Evolutionary conservation across 768 basidiomycete genomes (phyloP).

Genomic region (Russula brevipes): DNA sequence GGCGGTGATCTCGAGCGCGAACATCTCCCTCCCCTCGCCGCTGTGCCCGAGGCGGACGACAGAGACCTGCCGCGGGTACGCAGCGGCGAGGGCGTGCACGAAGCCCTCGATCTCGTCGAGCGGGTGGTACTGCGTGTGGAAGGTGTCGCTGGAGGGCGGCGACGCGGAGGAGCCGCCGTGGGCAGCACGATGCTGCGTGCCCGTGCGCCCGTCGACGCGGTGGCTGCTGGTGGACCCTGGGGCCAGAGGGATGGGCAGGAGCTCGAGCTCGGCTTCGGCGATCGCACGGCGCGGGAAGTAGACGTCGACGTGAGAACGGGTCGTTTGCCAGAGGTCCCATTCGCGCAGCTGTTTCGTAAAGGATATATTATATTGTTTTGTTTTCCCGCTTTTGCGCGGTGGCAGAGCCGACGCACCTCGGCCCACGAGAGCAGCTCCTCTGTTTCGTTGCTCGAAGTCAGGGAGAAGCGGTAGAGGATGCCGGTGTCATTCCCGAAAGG

Average conservation of each 20-base stretch:
- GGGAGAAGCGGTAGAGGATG: conserved; percentile 16
- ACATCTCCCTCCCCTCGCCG: conserved; percentile 55
- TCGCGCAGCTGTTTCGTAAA: conserved; percentile 35
- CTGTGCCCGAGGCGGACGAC: conserved; percentile 52
- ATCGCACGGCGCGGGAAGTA: conserved; percentile 34
- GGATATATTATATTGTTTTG: too few species aligned
- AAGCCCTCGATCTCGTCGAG: conserved; percentile 50
- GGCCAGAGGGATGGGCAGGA: conserved; percentile 19
- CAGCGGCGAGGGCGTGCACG: conserved; percentile 41
- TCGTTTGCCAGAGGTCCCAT: conserved; percentile 51
- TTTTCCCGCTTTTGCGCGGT: not conserved
- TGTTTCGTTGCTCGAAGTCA: conserved; percentile 2
- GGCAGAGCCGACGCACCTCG: conserved; percentile 8
- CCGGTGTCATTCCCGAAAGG: not conserved
- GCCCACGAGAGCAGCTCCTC: conserved; percentile 20
- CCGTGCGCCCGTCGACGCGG: conserved; percentile 24
- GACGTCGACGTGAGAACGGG: conserved; percentile 45
- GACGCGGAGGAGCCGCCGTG: conserved; percentile 26
- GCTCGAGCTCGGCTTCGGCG: conserved; percentile 27
- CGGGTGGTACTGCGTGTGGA: conserved; percentile 50
- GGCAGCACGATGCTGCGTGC: too few species aligned
- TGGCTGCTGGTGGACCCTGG: not conserved
- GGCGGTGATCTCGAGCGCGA: conserved; percentile 46
- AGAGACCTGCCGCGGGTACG: conserved; percentile 44
- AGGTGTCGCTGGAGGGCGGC: conserved; percentile 33